Base-by-base conservation (phyloP, 2,329 filamentous ascomycete species). In the Sclerotinia trifoliorum region DNA sequence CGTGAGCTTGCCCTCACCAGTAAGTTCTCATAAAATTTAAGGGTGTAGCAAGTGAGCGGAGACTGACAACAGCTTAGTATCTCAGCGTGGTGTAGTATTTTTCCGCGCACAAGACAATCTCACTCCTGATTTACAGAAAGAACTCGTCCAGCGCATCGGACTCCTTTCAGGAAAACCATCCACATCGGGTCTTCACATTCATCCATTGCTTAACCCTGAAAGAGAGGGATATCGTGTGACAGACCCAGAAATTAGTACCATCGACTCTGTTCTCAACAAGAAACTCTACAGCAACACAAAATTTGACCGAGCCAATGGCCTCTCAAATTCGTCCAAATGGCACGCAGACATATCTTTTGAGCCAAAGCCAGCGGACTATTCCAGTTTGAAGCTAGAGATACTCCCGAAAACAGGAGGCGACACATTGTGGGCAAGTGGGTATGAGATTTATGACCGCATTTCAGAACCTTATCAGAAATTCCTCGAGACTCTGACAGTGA, bases 51-150 rank as follows among this genome's bases (percentile, higher is more conserved):
- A 52, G 26, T 35, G 39, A 42, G 39, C 21, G 8, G 51, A 10
- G n/a, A 6, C 46, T 62, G n/a, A 60, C 26, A 35, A 52, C 21
- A 35, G 10, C 7, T 15, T 35, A 89, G 88, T 91, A 73, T 90
- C 88, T 1, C 84, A 86, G 69, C 85, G 89, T 1, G 88, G 88
- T 15, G 89, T 91, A 1, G 88, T 91, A 57, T 90, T 91, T 80
- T 90, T 92, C 79, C 85, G 88, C 26, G 81, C 84, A 24, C 89
- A 92, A 71, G 81, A 88, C 74, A 79, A 81, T 58, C 78, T 90
- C 48, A 83, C 83, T 70, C 83, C 88, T 73, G 85, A 87, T 1
- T 81, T 89, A 2, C 88, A 90, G 74, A 92, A 92, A 78, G 79
- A 87, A 63, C 81, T 92, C 0, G 84, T 87, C 35, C 82, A 88